phyloP scores from a whole-genome alignment of 2,329 filamentous ascomycete species.

The Achaetomium macrosporum region DNA sequence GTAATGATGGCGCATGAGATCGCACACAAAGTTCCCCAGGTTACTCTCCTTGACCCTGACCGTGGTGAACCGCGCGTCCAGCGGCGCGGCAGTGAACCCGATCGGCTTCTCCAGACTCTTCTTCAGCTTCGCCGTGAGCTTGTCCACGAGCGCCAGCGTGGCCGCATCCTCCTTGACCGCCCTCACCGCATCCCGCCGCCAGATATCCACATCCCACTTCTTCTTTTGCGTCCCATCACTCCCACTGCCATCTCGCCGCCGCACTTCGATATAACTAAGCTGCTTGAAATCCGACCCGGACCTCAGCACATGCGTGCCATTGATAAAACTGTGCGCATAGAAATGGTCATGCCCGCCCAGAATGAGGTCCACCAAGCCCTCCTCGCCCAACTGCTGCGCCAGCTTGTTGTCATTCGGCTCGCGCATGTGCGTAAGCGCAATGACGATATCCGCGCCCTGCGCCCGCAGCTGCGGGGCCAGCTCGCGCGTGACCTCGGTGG shows the following conservation, averaged over 20 bases:
- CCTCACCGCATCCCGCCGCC: constrained; percentile 65
- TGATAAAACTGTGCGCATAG: constrained; percentile 71
- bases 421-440: constrained; percentile 78
- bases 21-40: constrained; percentile 83
- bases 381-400: constrained; percentile 63
- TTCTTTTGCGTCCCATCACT: constrained; percentile 24
- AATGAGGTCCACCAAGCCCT: constrained; percentile 70
- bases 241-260: constrained; percentile 42
- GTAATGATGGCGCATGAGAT: constrained; percentile 83
- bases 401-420: constrained; percentile 88
- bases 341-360: constrained; percentile 88
- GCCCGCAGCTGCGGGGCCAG: constrained; percentile 66
- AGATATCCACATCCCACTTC: constrained; percentile 75
- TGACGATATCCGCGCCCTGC: constrained; percentile 74
- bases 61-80: constrained; percentile 82
- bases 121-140: constrained; percentile 66
- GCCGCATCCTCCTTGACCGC: constrained; percentile 58
- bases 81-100: constrained; percentile 73
- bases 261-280: constrained; percentile 77
- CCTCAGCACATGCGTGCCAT: constrained; percentile 75
- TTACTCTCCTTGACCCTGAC: constrained; percentile 75
- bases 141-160: constrained; percentile 57
- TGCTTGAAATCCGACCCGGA: constrained; percentile 92
- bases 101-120: constrained; percentile 75
- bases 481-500: constrained; percentile 67